Evolutionary conservation across 805 yeast species (phyloP).

Genomic region (Vanderwaltozyma verrucispora): DNA sequence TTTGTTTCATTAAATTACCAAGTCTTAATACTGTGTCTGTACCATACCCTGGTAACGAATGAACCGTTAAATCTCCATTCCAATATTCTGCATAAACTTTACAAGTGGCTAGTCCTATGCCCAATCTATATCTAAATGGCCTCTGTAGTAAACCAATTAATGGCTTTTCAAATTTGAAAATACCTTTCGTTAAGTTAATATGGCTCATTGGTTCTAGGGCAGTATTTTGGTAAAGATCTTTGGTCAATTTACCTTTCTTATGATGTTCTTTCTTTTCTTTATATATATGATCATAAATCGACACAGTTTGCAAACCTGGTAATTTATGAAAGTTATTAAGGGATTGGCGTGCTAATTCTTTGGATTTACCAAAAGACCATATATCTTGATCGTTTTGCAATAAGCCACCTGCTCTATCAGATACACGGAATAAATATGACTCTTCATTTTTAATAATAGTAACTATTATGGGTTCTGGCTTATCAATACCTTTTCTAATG

Average conservation of each 20-base stretch:
- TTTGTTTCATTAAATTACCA: conserved; percentile 64
- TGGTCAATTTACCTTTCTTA: conserved; percentile 8
- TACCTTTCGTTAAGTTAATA: conserved; percentile 17
- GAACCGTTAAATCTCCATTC: conserved; percentile 83
- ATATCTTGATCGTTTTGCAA: conserved; percentile 42
- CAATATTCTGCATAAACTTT: conserved; percentile 91
- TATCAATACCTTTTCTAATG: conserved; percentile 27
- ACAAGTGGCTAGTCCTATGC: conserved; percentile 87
- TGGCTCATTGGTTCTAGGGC: conserved; percentile 29
- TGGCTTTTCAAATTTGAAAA: conserved; percentile 32
- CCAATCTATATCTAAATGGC: conserved; percentile 65
- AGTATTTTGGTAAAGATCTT: conserved; percentile 26
- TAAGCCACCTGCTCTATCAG: conserved; percentile 90
- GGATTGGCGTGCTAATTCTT: conserved; percentile 47
- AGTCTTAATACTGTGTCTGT: conserved; percentile 76
- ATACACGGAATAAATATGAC: conserved; percentile 62
- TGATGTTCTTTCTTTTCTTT: conserved; percentile 2
- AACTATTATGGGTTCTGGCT: conserved; percentile 67
- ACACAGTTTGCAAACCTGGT: conserved; percentile 45
- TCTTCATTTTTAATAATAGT: conserved; percentile 58
- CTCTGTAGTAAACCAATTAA: conserved; percentile 57
- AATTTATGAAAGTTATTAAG: conserved; percentile 56
- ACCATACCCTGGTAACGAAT: conserved; percentile 84
- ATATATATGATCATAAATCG: conserved; percentile 24
- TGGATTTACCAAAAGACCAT: conserved; percentile 82